Evolutionary conservation across 2,329 filamentous ascomycete genomes (phyloP).

Genomic region (Fusarium nanum): DNA sequence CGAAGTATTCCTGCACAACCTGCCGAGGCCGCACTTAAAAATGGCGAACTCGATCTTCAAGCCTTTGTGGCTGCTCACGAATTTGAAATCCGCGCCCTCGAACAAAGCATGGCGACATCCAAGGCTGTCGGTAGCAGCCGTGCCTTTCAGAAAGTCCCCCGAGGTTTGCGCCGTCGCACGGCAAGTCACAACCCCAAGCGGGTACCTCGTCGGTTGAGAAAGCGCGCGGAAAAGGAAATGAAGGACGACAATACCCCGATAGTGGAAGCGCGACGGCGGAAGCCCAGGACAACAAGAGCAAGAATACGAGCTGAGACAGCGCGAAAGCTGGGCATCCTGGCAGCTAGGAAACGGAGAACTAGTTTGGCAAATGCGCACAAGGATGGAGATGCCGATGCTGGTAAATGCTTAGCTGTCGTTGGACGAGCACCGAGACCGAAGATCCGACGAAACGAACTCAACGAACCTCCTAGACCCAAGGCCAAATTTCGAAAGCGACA

Average conservation of each 20-base stretch:
- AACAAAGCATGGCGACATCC: conserved; percentile 82
- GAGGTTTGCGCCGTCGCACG: conserved; percentile 84
- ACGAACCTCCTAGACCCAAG: conserved; percentile 65
- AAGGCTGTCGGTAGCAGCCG: conserved; percentile 72
- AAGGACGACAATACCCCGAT: conserved; percentile 90
- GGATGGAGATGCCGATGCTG: conserved; percentile 19
- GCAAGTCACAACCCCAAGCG: conserved; percentile 95
- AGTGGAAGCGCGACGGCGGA: conserved; percentile 73
- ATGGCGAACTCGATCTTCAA: conserved; percentile 86
- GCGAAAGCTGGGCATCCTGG: conserved; percentile 74
- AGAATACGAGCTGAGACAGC: conserved; percentile 80
- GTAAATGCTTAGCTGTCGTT: conserved; percentile 31
- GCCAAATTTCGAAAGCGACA: conserved; percentile 87
- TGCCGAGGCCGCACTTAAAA: conserved; percentile 64
- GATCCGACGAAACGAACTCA: conserved; percentile 76
- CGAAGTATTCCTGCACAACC: conserved; percentile 64
- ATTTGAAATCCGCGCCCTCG: conserved; percentile 88
- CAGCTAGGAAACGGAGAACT: conserved; percentile 64
- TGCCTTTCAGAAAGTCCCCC: conserved; percentile 91
- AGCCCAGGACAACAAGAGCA: conserved; percentile 67
- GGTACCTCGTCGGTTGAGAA: conserved; percentile 81
- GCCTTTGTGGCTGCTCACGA: conserved; percentile 87
- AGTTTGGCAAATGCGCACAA: conserved; percentile 49
- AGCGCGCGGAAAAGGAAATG: conserved; percentile 79
- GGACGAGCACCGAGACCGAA: conserved; percentile 65